Base-by-base conservation (phyloP, 345 rosid species). In the Eucalyptus urophylla region DNA sequence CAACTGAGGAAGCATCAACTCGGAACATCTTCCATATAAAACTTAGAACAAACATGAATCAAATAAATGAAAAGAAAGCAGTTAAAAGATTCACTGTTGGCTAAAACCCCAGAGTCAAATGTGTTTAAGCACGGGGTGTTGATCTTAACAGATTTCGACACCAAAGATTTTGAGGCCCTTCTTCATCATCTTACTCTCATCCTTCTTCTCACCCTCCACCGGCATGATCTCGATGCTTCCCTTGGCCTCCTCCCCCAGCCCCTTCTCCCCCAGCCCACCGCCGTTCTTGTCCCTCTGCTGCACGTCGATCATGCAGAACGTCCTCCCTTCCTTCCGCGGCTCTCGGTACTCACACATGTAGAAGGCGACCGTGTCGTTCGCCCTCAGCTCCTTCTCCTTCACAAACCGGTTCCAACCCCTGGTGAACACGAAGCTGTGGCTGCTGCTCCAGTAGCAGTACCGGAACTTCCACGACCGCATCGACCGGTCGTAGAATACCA, bases 391-490 rank as follows among this genome's bases (percentile, higher is more conserved):
- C 72, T 95, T 96, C 87, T 94, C 97, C 93, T 91, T 97, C 29
- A 95, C 96, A 54, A 96, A 97, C 86, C 92, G 89, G 49, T 91
- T 97, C 99, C 99, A 97, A 8, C 99, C 99, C 92, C 94, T 94
- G 0, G 98, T 96, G 93, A 97, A 96, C 54, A 97, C 98, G 62
- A 94, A 97, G 90, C 98, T 97, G 89, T 95, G 98, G 90, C 98
- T 97, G 91, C 99, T 97, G 88, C 76, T 93, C 99, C 99, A 97
- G 87, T 97, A 97, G 58, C 99, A 97, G 87, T 95, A 97, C 88
- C 99, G 91, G 86, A 97, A 97, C 54, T 92, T 94, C 99, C 99
- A 97, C 40, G 88, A 22, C 88, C 90, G 94, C 99, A 97, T 95
- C 16, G 87, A 86, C 89, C 90, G 94, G 92, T 97, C 99, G 6